These are phyloP conservation scores for Tetradesmus lagerheimii DNA, from an alignment of 139 green algal genomes.

Conservation along the genomic window DNA sequence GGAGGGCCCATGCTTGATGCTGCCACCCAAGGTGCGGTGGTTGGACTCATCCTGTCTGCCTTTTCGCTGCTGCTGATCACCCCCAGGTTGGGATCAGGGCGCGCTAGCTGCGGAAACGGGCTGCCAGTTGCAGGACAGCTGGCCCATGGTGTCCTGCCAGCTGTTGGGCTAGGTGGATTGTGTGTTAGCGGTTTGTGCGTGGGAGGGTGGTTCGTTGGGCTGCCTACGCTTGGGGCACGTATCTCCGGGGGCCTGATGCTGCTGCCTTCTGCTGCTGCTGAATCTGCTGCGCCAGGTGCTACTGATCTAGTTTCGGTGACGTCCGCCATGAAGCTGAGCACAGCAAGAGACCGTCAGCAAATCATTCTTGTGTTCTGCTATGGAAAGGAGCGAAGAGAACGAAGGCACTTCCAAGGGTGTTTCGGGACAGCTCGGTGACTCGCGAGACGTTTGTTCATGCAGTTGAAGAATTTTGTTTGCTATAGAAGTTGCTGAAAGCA, in stretches of 20 bases:
- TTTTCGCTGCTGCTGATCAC: conserved; percentile 42
- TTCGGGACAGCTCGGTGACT: background rate
- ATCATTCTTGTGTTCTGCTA: background rate
- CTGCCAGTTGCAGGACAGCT: conserved; percentile 35
- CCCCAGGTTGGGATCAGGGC: background rate
- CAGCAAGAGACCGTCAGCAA: background rate
- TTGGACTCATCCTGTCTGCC: conserved; percentile 43
- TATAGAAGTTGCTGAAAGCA: background rate
- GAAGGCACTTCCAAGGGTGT: background rate
- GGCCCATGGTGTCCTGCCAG: conserved; percentile 12
- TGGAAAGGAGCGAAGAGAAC: background rate
- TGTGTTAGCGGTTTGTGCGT: conserved; percentile 16
- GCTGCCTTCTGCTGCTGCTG: conserved; percentile 3
- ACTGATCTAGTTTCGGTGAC: background rate
- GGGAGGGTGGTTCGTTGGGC: background rate
- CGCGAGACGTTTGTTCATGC: no score
- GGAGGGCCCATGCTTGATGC: background rate
- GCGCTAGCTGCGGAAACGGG: conserved; percentile 48
- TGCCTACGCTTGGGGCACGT: background rate
- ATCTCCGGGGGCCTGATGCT: background rate
- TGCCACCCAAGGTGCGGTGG: conserved; percentile 44
- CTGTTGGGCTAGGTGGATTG: conserved; percentile 9
- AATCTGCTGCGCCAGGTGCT: background rate
- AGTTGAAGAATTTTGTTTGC: no score
- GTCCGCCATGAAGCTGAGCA: background rate